Percentiles rank a stretch among this genome's conserved stretches.
Evolutionary conservation across 768 basidiomycete species (phyloP).

Genomic region (Phaffia tasmanica): DNA sequence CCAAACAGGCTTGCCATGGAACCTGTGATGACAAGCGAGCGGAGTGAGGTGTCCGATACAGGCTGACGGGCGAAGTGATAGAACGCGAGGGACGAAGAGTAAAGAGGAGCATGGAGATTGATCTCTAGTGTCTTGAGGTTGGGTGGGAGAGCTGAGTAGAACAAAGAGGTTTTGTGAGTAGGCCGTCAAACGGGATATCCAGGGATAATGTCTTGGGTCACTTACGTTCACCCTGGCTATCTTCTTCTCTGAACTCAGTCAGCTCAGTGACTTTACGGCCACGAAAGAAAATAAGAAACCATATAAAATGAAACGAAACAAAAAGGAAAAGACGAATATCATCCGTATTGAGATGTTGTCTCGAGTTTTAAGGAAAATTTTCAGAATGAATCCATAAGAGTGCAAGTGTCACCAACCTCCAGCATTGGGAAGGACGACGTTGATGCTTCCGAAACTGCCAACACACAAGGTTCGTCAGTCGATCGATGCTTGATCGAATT

Average conservation of each 20-base stretch:
- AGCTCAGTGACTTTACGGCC: background rate
- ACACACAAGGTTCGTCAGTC: background rate
- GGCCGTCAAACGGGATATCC: background rate
- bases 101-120: constrained; percentile 14
- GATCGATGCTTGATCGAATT: background rate
- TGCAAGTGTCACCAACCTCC: background rate
- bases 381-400: too few relatives aligned
- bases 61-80: constrained; percentile 6
- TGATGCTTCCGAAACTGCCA: constrained; percentile 8
- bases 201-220: too few relatives aligned
- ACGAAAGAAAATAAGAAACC: too few relatives aligned
- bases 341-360: too few relatives aligned
- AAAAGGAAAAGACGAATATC: too few relatives aligned
- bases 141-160: background rate
- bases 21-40: constrained; percentile 17
- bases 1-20: constrained; percentile 18
- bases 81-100: constrained; percentile 17
- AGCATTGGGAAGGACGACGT: constrained; percentile 24
- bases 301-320: too few relatives aligned
- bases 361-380: too few relatives aligned
- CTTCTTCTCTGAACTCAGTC: background rate
- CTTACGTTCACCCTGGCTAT: constrained; percentile 7
- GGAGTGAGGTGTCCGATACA: background rate
- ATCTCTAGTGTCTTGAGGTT: constrained; percentile 18
- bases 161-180: background rate